Conservation (phyloP, 169 alveolate species). For the Cyclospora cayetanensis region DNA sequence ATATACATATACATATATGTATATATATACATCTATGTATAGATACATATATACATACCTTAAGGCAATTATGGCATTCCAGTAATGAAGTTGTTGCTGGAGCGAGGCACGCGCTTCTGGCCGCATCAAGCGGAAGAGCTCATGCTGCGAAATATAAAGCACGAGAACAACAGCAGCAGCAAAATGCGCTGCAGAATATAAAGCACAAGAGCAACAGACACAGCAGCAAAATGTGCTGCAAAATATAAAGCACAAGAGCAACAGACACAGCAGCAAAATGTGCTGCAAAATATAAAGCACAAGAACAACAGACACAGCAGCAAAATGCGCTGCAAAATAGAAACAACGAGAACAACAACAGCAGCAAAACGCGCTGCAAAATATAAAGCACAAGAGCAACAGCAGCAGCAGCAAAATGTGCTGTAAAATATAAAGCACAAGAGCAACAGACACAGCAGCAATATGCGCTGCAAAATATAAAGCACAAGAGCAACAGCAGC, state of each 20-base stretch:
- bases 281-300: too few relatives aligned
- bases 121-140: conserved; percentile 34
- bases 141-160: too few relatives aligned
- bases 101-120: neutral
- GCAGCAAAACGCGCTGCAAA: neutral
- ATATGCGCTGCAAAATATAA: neutral
- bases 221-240: neutral
- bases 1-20: too few relatives aligned
- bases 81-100: neutral
- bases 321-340: too few relatives aligned
- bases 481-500: neutral
- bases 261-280: neutral
- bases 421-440: too few relatives aligned
- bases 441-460: neutral
- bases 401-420: conserved; percentile 7
- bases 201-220: conserved; percentile 26
- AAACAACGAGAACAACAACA: neutral
- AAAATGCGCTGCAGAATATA: too few relatives aligned
- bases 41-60: too few relatives aligned
- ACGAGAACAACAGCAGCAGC: conserved; percentile 47
- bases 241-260: too few relatives aligned
- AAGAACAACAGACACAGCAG: neutral
- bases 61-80: neutral
- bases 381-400: too few relatives aligned
- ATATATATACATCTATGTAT: too few relatives aligned